These are phyloP conservation scores for Hsuehochloa calcarea DNA, from an alignment of 176 grass and related monocot species.

Conservation along the genomic window DNA sequence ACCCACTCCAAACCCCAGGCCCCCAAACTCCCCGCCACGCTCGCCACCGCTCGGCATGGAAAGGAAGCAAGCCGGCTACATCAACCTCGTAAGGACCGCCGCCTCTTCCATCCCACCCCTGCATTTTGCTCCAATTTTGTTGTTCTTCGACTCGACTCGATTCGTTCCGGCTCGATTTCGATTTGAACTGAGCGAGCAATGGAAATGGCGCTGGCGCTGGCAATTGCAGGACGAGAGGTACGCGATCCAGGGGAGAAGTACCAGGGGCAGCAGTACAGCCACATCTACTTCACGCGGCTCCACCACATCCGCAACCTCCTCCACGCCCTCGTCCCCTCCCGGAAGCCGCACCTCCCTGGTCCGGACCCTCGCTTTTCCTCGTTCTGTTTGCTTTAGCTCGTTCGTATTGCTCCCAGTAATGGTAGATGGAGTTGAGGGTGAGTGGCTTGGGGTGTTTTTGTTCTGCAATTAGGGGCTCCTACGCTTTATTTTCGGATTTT, in stretches of 20 bases:
- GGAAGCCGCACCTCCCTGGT: conserved; percentile 80
- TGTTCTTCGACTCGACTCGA: background rate
- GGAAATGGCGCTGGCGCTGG: background rate
- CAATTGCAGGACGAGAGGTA: conserved; percentile 75
- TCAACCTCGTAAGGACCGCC: conserved; percentile 54
- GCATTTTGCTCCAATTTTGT: background rate
- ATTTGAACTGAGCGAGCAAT: background rate
- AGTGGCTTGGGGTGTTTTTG: background rate
- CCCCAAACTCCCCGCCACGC: conserved; percentile 28
- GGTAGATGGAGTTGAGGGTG: background rate
- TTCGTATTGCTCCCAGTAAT: background rate
- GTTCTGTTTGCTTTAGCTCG: background rate
- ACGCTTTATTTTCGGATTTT: background rate
- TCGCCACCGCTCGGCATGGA: conserved; percentile 52
- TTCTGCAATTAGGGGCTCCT: background rate
- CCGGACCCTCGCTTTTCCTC: background rate
- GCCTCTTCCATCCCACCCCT: background rate
- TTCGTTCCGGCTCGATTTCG: background rate
- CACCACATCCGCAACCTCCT: conserved; percentile 77
- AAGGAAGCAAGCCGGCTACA: conserved; percentile 78
- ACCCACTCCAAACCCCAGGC: background rate
- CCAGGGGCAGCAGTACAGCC: conserved; percentile 93
- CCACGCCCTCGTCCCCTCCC: conserved; percentile 63
- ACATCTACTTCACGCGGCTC: conserved; percentile 94
- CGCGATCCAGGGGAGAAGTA: conserved; percentile 84